Conservation (phyloP, 768 basidiomycete genomes). For the Nidularia sp. region DNA sequence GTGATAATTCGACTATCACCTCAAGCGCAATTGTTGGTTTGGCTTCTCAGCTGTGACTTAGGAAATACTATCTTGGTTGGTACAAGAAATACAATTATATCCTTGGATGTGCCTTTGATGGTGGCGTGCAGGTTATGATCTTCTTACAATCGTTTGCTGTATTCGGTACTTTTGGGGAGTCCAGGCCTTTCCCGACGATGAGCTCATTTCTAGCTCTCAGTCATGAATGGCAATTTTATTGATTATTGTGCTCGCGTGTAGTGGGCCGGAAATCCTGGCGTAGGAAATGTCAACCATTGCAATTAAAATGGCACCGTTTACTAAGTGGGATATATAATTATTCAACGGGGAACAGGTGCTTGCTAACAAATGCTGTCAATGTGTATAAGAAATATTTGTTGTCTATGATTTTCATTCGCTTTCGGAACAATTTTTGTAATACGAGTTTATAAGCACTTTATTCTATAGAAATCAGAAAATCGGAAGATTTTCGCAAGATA, state of each 20-base stretch:
- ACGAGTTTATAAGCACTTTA: too few species aligned
- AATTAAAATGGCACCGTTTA: constrained; percentile 54
- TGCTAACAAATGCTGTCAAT: too few species aligned
- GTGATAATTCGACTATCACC: constrained; percentile 48
- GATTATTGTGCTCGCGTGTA: constrained; percentile 5
- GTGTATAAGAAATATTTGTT: too few species aligned
- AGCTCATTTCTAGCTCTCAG: not conserved
- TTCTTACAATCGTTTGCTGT: constrained; percentile 64
- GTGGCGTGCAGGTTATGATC: constrained; percentile 62
- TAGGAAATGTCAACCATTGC: constrained; percentile 54
- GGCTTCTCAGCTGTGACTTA: constrained; percentile 56
- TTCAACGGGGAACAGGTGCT: too few species aligned
- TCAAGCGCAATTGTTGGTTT: constrained; percentile 49
- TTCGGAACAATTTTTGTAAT: too few species aligned
- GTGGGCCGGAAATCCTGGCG: constrained; percentile 53
- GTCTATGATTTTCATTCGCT: too few species aligned
- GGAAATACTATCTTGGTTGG: constrained; percentile 58
- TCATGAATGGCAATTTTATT: not conserved
- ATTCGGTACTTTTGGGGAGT: constrained; percentile 50
- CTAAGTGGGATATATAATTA: constrained; percentile 5
- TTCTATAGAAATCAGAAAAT: too few species aligned
- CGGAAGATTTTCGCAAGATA: too few species aligned
- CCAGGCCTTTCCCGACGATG: constrained; percentile 45
- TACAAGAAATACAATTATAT: constrained; percentile 68
- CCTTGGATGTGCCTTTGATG: constrained; percentile 61